Evolutionary conservation across 73 alveolate species (phyloP), one percentile per base, ranked within the genome.

Genomic region (Paramecium sonneborni): DNA sequence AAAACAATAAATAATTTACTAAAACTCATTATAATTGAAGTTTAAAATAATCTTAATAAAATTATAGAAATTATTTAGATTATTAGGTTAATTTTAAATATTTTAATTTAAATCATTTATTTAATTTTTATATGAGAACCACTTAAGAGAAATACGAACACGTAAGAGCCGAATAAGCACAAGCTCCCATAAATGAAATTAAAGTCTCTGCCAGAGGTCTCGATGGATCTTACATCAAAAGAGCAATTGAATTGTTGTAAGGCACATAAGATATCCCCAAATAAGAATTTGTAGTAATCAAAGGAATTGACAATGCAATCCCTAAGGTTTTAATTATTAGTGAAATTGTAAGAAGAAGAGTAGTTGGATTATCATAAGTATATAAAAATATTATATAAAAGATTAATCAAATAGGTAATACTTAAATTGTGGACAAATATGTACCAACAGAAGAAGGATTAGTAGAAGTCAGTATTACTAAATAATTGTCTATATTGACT

Each of bases 241-340:
- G 90, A 46, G 90, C 90, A n/a, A 39, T 79, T 20, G 90, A 79
- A 79, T 79, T 79, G 48, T 43, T 79, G 21, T 6, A 10, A 14
- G 86, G 86, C 55, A 72, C 57, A 7, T 32, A 72, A 38, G 57
- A 72, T 3, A 38, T 72, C 39, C 86, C 70, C 39, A 46, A 79
- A 43, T 46, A 79, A 26, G 55, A 38, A 10, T 37, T 48, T 43
- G 90, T 79, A 0, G 55, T 79, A 10, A 23, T 79, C 24, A 79
- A 46, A 34, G 90, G 90, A 79, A 79, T 79, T 79, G 90, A 79
- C 20, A 79, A 79, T 79, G 90, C 90, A 5, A 79, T 79, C 72
- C 76, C 90, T 12, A 79, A 79, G 72, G 90, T 79, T 11, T 46
- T 79, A 14, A 46, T 79, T 3, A 79, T 79, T 62, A 43, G 76